A percentile compares a stretch with the other conserved stretches of the same genome.
These are phyloP conservation scores for Kodamaea restingae DNA, from an alignment of 805 yeast genomes.

Conservation along the genomic window DNA sequence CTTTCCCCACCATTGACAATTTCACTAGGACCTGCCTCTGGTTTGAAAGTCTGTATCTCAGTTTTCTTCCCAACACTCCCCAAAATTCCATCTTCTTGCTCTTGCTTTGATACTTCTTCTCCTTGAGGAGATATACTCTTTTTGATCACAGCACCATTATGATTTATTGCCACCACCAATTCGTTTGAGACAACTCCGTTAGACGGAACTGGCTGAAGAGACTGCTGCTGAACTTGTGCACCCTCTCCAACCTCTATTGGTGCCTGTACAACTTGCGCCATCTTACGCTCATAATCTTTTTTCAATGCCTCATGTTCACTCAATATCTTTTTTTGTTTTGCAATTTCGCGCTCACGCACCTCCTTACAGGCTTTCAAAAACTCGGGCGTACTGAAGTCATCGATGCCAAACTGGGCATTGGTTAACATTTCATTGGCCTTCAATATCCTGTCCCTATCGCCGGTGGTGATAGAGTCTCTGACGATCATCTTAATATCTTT, in stretches of 20 bases:
- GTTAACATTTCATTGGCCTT: conserved; percentile 94
- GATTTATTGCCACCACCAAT: conserved; percentile 1
- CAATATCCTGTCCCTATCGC: conserved; percentile 77
- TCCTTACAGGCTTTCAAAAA: conserved; percentile 74
- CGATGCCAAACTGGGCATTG: conserved; percentile 92
- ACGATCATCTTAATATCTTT: conserved; percentile 82
- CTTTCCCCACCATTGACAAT: background rate
- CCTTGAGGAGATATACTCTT: background rate
- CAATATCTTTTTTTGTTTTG: conserved; percentile 45
- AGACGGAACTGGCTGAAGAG: background rate
- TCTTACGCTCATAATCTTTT: conserved; percentile 20
- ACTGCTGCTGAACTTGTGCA: background rate
- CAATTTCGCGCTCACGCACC: conserved; percentile 60
- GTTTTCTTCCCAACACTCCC: background rate
- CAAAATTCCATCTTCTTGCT: background rate
- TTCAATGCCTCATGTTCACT: conserved; percentile 30
- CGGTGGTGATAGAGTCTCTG: conserved; percentile 64
- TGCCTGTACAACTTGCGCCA: conserved; percentile 4
- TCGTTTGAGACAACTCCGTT: background rate
- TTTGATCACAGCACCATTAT: conserved; percentile 3
- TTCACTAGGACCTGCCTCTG: background rate
- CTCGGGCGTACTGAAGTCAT: conserved; percentile 74
- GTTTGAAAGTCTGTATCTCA: no score
- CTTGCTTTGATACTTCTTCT: background rate
- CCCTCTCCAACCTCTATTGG: background rate